A percentile compares a stretch with the other conserved stretches of the same genome.
Conservation (phyloP, 495 filamentous ascomycete species). For the Pyrenula aspistea region DNA sequence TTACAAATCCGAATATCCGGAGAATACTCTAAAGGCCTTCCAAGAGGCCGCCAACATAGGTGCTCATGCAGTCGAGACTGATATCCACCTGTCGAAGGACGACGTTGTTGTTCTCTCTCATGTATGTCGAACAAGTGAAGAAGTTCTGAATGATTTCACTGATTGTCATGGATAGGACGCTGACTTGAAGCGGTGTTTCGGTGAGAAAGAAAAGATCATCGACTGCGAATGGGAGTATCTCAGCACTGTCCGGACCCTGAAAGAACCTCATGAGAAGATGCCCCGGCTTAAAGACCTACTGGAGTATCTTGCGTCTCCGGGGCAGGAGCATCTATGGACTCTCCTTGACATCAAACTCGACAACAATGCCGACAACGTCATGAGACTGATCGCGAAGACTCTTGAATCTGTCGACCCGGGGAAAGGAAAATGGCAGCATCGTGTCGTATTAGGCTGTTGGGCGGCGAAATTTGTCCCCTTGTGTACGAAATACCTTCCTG, state of each 20-base stretch:
- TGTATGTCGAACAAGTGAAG: constrained; percentile 31
- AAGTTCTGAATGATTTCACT: constrained; percentile 1
- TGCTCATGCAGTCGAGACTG: constrained; percentile 75
- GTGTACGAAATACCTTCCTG: constrained; percentile 47
- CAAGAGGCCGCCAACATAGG: constrained; percentile 57
- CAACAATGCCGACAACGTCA: constrained; percentile 58
- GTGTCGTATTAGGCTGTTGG: constrained; percentile 74
- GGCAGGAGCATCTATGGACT: constrained; percentile 57
- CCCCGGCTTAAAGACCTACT: constrained; percentile 67
- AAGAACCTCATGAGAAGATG: constrained; percentile 58
- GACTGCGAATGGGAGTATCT: constrained; percentile 70
- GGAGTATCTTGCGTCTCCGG: constrained; percentile 50
- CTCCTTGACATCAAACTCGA: constrained; percentile 80
- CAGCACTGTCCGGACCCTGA: constrained; percentile 50
- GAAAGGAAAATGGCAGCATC: constrained; percentile 51
- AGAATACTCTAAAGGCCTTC: constrained; percentile 80
- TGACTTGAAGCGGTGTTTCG: constrained; percentile 68
- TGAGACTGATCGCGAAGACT: constrained; percentile 49
- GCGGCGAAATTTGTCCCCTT: constrained; percentile 53
- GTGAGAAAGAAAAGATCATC: constrained; percentile 50
- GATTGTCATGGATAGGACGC: constrained; percentile 43
- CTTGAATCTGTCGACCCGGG: constrained; percentile 34
- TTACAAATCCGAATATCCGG: constrained; percentile 65
- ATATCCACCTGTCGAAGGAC: constrained; percentile 74
- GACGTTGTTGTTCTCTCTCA: constrained; percentile 76